A percentile compares a stretch with the other conserved stretches of the same genome.
Conservation (phyloP, 345 rosid genomes). For the Leavenworthia alabamica region DNA sequence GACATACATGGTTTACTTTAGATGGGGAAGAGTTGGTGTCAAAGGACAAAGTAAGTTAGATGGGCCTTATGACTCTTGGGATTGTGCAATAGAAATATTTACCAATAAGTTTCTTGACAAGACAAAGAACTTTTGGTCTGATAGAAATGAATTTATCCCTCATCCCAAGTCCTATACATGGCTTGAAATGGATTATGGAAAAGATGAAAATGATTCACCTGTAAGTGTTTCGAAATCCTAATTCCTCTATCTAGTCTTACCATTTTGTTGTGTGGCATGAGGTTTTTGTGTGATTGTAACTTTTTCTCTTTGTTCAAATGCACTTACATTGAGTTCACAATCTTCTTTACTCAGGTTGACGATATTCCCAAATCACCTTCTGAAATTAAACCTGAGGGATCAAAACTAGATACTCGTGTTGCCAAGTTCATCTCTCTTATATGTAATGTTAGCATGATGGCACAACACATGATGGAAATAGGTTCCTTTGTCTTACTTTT, state of each 20-base stretch:
- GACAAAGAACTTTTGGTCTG: slow-evolving; percentile 61
- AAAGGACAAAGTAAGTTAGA: slow-evolving; percentile 72
- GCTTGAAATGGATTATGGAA: slow-evolving; percentile 78
- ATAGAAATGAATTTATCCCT: slow-evolving; percentile 47
- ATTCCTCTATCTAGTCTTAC: not conserved
- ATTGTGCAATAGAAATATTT: slow-evolving; percentile 51
- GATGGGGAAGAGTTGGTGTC: slow-evolving; percentile 95
- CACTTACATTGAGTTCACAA: slow-evolving; percentile 9
- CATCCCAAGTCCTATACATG: slow-evolving; percentile 58
- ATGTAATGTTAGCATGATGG: slow-evolving; percentile 87
- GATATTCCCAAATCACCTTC: slow-evolving; percentile 31
- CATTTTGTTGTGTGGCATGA: not conserved
- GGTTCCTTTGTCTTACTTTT: slow-evolving; percentile 38
- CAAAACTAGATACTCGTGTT: slow-evolving; percentile 58
- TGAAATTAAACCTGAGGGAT: slow-evolving; percentile 49
- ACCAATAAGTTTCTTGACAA: slow-evolving; percentile 55
- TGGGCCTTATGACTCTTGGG: slow-evolving; percentile 55
- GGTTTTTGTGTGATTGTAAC: not conserved
- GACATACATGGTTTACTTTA: slow-evolving; percentile 53
- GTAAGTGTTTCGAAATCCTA: slow-evolving; percentile 38
- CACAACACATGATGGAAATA: slow-evolving; percentile 90
- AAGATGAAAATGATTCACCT: slow-evolving; percentile 39
- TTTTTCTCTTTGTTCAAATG: not conserved
- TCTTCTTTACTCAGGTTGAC: slow-evolving; percentile 36
- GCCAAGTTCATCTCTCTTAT: slow-evolving; percentile 79